Percentiles rank a stretch among this genome's conserved stretches.
phyloP scores from a whole-genome alignment of 192 early-diverging fungal genomes.

The Gryganskiella cystojenkinii region DNA sequence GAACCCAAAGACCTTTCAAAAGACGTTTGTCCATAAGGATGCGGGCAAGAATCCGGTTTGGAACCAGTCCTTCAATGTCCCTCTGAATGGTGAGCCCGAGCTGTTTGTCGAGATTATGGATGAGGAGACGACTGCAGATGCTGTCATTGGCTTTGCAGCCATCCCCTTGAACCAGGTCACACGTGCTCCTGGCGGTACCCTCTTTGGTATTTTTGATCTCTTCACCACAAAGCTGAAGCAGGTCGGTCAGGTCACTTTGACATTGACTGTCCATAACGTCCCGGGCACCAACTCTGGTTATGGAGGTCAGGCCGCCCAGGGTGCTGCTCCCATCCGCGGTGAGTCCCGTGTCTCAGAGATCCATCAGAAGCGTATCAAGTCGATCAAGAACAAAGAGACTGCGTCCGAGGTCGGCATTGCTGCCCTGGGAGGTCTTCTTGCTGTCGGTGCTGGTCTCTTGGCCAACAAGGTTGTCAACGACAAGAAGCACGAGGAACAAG shows the following conservation, averaged over 20 bases:
- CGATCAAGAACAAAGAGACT: slow-evolving; percentile 51
- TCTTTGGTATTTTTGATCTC: slow-evolving; percentile 58
- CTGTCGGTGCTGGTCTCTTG: slow-evolving; percentile 55
- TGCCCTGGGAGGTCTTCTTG: slow-evolving; percentile 53
- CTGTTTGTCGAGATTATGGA: slow-evolving; percentile 63
- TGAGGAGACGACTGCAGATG: slow-evolving; percentile 51
- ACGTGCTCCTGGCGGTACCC: slow-evolving; percentile 48
- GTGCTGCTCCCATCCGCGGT: slow-evolving; percentile 33
- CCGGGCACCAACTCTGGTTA: slow-evolving; percentile 33
- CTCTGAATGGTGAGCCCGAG: slow-evolving; percentile 53
- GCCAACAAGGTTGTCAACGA: slow-evolving; percentile 56
- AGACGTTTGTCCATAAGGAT: slow-evolving; percentile 60
- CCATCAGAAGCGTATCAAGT: slow-evolving; percentile 56
- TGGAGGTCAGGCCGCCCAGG: slow-evolving; percentile 1
- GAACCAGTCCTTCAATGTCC: slow-evolving; percentile 60
- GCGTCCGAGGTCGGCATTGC: slow-evolving; percentile 53
- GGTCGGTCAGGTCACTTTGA: slow-evolving; percentile 52
- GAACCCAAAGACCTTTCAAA: slow-evolving; percentile 59
- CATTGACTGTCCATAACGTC: slow-evolving; percentile 51
- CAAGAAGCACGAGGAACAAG: slow-evolving; percentile 34
- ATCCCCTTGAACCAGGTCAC: slow-evolving; percentile 63
- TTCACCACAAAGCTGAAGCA: slow-evolving; percentile 50
- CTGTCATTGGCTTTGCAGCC: slow-evolving; percentile 59
- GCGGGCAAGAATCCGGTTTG: slow-evolving; percentile 60
- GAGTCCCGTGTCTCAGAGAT: slow-evolving; percentile 46